Evolutionary conservation across 768 basidiomycete species (phyloP), one percentile per base, ranked within the genome.

Genomic region (Suillus variegatus): DNA sequence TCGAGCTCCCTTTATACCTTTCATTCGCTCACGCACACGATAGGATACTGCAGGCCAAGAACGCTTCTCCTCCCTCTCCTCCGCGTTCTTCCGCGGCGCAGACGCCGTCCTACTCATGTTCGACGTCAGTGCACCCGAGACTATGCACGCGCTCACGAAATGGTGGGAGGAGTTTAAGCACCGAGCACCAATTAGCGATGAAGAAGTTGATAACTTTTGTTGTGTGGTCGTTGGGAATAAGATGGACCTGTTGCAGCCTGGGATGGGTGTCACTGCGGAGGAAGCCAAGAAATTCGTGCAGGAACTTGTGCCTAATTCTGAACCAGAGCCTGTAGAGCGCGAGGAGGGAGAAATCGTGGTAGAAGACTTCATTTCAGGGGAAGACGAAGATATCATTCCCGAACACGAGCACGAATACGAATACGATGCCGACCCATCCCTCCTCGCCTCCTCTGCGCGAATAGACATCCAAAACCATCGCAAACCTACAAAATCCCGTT

Each of bases 1-100:
- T 55, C 43, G 22, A 49, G n/a, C 47, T 49, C 13, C 20, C 44
- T 28, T 60, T 6, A 18, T 13, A 18, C 16, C 69, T 43, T 13
- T 6, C 32, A 57, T 47, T 22, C 35, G 16, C 41, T 38, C 60
- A 36, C 38, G 14, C 49, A 56, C 38, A 44, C 5, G 25, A 58
- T 69, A 93, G 89, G 93, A 94, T 72, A 94, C 92, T 0, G 91
- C 92, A 1, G 93, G 94, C 2, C 94, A 95, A 74, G 93, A 95
- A 71, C 86, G 94, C 6, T 95, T 95, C 79, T 92, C 92, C 1
- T 88, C 85, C 47, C 83, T 95, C 20, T 92, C 93, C 0, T 81
- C 85, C 0, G 92, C 94, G 0, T 95, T 95, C 77, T 95, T 93
- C 70, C 86, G 94, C 7, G 91, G 91, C 2, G 91, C 93, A 3